Evolutionary conservation across 1,139 yeast genomes (phyloP).

Genomic region (Yamadazyma friedrichii): DNA sequence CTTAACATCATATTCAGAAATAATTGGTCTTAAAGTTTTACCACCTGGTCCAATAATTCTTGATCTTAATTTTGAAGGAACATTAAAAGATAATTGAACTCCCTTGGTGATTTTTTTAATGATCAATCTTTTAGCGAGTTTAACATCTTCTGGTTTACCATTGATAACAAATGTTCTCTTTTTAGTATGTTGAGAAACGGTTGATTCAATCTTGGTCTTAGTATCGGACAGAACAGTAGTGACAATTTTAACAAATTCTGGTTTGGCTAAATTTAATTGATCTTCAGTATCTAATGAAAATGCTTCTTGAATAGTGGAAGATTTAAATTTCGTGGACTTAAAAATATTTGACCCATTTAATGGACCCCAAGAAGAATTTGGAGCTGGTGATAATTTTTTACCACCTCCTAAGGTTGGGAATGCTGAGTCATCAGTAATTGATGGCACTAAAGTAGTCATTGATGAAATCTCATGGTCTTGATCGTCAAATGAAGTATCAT

Average conservation of each 20-base stretch:
- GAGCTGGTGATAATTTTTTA: slow-evolving; percentile 18
- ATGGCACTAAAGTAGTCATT: slow-evolving; percentile 25
- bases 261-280: slow-evolving; percentile 60
- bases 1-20: slow-evolving; percentile 67
- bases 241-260: slow-evolving; percentile 65
- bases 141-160: slow-evolving; percentile 71
- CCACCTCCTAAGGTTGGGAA: slow-evolving; percentile 66
- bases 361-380: slow-evolving; percentile 28
- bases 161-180: slow-evolving; percentile 83
- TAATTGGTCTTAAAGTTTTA: slow-evolving; percentile 73
- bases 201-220: slow-evolving; percentile 76
- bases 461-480: slow-evolving; percentile 13
- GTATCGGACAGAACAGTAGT: slow-evolving; percentile 60
- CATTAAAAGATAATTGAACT: slow-evolving; percentile 54
- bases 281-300: slow-evolving; percentile 68
- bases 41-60: slow-evolving; percentile 91
- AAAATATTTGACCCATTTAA: slow-evolving; percentile 24
- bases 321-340: slow-evolving; percentile 25
- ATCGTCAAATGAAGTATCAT: slow-evolving; percentile 10
- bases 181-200: slow-evolving; percentile 73
- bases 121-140: slow-evolving; percentile 72
- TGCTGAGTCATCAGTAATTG: slow-evolving; percentile 53
- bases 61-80: slow-evolving; percentile 80
- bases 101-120: slow-evolving; percentile 79
- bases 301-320: slow-evolving; percentile 63